A percentile compares a stretch with the other conserved stretches of the same genome.
Evolutionary conservation across 2,329 filamentous ascomycete species (phyloP).

Genomic region (Colletotrichum sp.): DNA sequence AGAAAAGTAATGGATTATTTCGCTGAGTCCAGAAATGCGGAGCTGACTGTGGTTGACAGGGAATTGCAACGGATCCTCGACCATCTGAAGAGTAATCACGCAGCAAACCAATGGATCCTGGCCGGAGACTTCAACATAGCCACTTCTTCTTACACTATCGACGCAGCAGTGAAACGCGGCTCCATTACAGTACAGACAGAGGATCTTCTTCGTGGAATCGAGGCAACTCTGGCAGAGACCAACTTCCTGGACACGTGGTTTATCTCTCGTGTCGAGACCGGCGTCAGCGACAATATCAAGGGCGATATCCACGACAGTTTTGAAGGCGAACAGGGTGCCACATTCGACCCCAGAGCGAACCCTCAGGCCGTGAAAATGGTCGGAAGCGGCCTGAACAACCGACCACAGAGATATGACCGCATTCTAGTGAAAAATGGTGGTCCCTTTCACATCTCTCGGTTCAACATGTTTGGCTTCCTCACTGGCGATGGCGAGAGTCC

Average conservation of each 20-base stretch:
- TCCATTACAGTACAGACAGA: conserved; percentile 56
- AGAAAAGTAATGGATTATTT: conserved; percentile 30
- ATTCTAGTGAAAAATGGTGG: conserved; percentile 57
- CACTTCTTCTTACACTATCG: conserved; percentile 62
- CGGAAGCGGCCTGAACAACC: conserved; percentile 50
- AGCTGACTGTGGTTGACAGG: conserved; percentile 19
- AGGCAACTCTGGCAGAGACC: conserved; percentile 47
- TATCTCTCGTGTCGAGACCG: conserved; percentile 46
- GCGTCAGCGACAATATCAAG: conserved; percentile 39
- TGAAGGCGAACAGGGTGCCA: conserved; percentile 68
- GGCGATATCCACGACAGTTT: conserved; percentile 39
- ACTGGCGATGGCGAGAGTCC: conserved; percentile 23
- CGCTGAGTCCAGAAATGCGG: too few species aligned
- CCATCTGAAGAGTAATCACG: conserved; percentile 48
- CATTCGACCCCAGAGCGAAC: conserved; percentile 67
- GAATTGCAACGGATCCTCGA: conserved; percentile 58
- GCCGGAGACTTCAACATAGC: conserved; percentile 70
- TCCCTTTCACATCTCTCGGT: conserved; percentile 44
- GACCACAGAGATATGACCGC: conserved; percentile 70
- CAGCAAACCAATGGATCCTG: conserved; percentile 56
- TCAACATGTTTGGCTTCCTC: conserved; percentile 63
- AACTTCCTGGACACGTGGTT: conserved; percentile 60
- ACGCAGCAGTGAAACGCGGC: conserved; percentile 55
- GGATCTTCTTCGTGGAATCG: conserved; percentile 47
- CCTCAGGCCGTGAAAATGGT: conserved; percentile 57